Base-by-base conservation (phyloP, 2,329 filamentous ascomycete genomes). In the Calonectria hongkongensis region DNA sequence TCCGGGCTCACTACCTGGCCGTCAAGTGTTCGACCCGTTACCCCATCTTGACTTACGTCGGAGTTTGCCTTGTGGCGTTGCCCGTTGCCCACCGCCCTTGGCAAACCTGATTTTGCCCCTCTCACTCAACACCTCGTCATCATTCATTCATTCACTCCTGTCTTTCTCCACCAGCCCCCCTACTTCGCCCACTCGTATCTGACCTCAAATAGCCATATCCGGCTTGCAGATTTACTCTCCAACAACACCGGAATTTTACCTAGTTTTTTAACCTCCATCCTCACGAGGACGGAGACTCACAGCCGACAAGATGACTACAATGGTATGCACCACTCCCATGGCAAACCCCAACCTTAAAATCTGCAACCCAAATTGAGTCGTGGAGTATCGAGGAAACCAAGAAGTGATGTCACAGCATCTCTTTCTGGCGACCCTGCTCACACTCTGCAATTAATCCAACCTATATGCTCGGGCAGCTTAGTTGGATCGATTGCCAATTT, bases 231-330 rank as follows among this genome's bases (percentile, higher is more conserved):
- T 75, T 54, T 66, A 45, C 21, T 25, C 33, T 41, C 16, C 51
- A 39, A n/a, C 50, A 73, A 69, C 47, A 41, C 69, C 70, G 68
- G 73, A 68, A 36, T 36, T 28, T 12, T 50, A 63, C 63, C 27
- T 33, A 72, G 30, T 58, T 41, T 43, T 25, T 68, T 21, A 41
- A 74, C 68, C 78, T 77, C 64, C 69, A 73, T 78, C 74, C 73
- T 58, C 16, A 51, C 70, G 65, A 75, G 75, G 77, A 79, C 73
- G 76, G 74, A 77, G 75, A 70, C 75, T 48, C 43, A 51, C 70
- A 73, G 73, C 74, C 66, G 76, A 75, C 79, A 86, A 80, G 47
- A 89, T 89, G 87, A 88, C 87, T 74, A 89, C 87, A 73, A 89
- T 89, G 87, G 87, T 89, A 86, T 74, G 87, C 78, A 56, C 3